Evolutionary conservation across 2,329 filamentous ascomycete species (phyloP).

Genomic region (Blastomyces percursus): DNA sequence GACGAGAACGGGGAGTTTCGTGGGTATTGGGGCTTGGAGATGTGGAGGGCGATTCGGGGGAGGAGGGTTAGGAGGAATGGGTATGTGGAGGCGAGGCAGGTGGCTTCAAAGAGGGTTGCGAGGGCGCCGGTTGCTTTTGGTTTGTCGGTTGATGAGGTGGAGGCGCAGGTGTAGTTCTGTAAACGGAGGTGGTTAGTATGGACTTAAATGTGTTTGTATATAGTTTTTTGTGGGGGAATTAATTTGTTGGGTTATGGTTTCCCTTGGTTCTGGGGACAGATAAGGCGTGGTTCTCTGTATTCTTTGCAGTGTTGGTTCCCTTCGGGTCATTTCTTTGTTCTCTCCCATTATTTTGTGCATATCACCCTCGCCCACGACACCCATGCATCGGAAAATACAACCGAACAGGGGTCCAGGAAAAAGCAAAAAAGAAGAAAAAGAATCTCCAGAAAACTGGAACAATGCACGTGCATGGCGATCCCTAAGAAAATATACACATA

Average conservation of each 20-base stretch:
- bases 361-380: background rate
- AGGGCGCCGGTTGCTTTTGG: slow-evolving; percentile 62
- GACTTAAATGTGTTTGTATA: background rate
- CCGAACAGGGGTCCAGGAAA: background rate
- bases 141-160: slow-evolving; percentile 46
- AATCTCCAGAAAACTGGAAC: background rate
- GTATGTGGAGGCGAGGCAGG: slow-evolving; percentile 61
- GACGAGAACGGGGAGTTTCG: slow-evolving; percentile 46
- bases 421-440: background rate
- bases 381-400: background rate
- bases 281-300: background rate
- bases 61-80: slow-evolving; percentile 56
- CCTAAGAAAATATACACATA: background rate
- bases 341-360: too few relatives aligned
- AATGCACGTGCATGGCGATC: background rate
- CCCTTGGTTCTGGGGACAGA: slow-evolving; percentile 20
- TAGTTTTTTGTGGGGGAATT: background rate
- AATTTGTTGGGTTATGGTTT: background rate
- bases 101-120: slow-evolving; percentile 78
- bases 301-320: background rate
- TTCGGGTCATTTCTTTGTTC: background rate
- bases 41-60: slow-evolving; percentile 52
- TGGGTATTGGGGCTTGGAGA: slow-evolving; percentile 39
- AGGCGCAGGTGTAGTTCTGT: slow-evolving; percentile 80
- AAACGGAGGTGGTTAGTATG: background rate